A percentile compares a stretch with the other conserved stretches of the same genome.
phyloP scores from a whole-genome alignment of 441 rosid genomes.

The Bocquillonia castaneifolia region DNA sequence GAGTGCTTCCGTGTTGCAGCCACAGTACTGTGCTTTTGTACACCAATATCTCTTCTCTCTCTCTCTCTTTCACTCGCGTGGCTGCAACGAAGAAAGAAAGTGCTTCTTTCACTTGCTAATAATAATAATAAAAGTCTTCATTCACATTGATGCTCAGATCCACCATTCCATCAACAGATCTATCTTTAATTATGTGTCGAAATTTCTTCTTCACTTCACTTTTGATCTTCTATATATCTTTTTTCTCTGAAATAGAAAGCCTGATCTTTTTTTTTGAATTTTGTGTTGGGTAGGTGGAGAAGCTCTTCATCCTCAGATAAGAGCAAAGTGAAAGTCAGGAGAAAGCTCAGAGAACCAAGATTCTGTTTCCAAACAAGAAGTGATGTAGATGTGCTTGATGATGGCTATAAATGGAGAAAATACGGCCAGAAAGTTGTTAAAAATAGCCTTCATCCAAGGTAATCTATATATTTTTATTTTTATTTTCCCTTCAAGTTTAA shows the following conservation, averaged over 20 bases:
- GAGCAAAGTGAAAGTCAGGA: conserved; percentile 72
- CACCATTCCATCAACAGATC: conserved; percentile 26
- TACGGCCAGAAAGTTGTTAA: conserved; percentile 97
- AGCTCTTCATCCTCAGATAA: conserved; percentile 57
- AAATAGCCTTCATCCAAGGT: conserved; percentile 98
- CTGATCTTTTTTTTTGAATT: conserved; percentile 10
- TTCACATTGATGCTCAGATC: conserved; percentile 25
- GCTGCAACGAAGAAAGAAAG: conserved; percentile 20
- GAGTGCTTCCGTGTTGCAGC: conserved; percentile 4
- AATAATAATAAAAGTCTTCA: conserved; percentile 34
- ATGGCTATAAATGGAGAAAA: conserved; percentile 97
- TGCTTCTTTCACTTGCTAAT: conserved; percentile 31
- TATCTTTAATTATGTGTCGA: conserved; percentile 7
- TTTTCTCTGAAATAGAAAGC: conserved; percentile 8
- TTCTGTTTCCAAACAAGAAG: conserved; percentile 97
- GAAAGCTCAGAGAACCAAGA: conserved; percentile 95
- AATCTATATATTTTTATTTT: too few relatives aligned
- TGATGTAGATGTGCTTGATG: conserved; percentile 89
- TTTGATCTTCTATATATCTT: background rate
- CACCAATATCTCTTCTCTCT: background rate
- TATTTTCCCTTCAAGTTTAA: background rate
- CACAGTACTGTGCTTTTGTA: conserved; percentile 2
- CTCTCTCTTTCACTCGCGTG: conserved; percentile 13
- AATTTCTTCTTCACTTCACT: conserved; percentile 4
- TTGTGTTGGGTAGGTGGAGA: conserved; percentile 85